Percentiles rank a stretch among this genome's conserved stretches.
Evolutionary conservation across 140 eudicot species (phyloP).

Genomic region (Stevia rebaudiana): DNA sequence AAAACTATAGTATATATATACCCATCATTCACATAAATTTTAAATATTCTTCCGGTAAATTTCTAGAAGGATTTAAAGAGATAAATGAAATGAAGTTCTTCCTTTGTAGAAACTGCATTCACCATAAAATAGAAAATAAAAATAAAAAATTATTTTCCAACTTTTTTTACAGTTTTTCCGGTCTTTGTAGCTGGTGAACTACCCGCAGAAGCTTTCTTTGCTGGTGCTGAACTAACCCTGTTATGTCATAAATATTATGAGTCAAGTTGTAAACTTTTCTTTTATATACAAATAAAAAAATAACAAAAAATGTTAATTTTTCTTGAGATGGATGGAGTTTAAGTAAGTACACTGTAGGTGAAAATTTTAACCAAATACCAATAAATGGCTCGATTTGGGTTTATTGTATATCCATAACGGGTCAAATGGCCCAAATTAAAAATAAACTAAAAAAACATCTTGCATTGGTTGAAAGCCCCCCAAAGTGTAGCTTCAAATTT

Average conservation of each 20-base stretch:
- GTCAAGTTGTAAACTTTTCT: neutral
- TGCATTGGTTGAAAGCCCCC: neutral
- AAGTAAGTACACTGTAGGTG: neutral
- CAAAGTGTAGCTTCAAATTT: neutral
- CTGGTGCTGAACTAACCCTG: slow-evolving; percentile 19
- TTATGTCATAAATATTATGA: neutral
- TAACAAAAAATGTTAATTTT: neutral
- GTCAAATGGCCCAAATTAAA: slow-evolving; percentile 3
- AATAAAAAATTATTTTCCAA: slow-evolving; percentile 21
- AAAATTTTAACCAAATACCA: neutral
- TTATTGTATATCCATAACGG: neutral
- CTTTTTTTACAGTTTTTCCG: slow-evolving; percentile 8
- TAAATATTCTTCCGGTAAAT: neutral
- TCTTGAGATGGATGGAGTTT: neutral
- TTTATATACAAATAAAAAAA: neutral
- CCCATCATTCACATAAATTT: slow-evolving; percentile 1
- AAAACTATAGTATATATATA: slow-evolving; percentile 5
- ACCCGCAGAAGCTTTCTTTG: slow-evolving; percentile 11
- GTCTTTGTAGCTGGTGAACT: slow-evolving; percentile 21
- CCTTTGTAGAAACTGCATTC: slow-evolving; percentile 9
- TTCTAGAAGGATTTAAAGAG: slow-evolving; percentile 7
- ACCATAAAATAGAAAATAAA: neutral
- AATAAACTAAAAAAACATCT: neutral
- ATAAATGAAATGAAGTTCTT: slow-evolving; percentile 7
- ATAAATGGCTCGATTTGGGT: neutral